Evolutionary conservation across 2,329 filamentous ascomycete genomes (phyloP).

Genomic region (Fusarium oxysporum): DNA sequence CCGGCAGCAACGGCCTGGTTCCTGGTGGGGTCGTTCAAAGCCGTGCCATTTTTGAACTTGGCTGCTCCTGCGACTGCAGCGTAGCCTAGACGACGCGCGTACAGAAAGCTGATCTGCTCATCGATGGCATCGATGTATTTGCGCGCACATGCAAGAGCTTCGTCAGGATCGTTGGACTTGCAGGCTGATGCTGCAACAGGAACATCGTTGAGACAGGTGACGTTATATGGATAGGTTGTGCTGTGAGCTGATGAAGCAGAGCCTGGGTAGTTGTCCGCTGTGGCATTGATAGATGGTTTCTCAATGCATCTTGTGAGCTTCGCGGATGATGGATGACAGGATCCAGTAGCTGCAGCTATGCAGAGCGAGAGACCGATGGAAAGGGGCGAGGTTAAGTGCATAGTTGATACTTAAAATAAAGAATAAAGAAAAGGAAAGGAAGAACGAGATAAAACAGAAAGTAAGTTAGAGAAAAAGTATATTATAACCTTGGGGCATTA

Average conservation of each 20-base stretch:
- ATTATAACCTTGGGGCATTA: too few relatives aligned
- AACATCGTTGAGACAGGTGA: slow-evolving; percentile 48
- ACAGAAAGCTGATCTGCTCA: slow-evolving; percentile 31
- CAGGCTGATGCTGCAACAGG: slow-evolving; percentile 13
- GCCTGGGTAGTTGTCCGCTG: not conserved
- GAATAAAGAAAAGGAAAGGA: too few relatives aligned
- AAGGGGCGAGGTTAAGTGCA: not conserved
- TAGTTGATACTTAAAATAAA: not conserved
- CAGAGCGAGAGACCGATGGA: not conserved
- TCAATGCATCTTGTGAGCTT: not conserved
- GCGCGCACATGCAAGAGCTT: slow-evolving; percentile 17
- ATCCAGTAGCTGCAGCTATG: too few relatives aligned
- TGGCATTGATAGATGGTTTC: not conserved
- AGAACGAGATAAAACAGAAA: too few relatives aligned
- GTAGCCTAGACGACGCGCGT: slow-evolving; percentile 28
- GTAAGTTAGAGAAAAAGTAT: too few relatives aligned
- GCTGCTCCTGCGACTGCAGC: slow-evolving; percentile 28
- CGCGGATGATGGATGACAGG: not conserved
- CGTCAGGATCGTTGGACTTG: not conserved
- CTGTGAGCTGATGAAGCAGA: not conserved
- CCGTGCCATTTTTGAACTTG: slow-evolving; percentile 4
- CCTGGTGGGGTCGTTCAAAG: slow-evolving; percentile 23
- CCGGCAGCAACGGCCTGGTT: slow-evolving; percentile 24
- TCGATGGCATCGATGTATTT: slow-evolving; percentile 33
- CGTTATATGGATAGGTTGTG: not conserved